Conservation (phyloP, 2,329 filamentous ascomycete genomes). For the Exophiala lecanii-corni region DNA sequence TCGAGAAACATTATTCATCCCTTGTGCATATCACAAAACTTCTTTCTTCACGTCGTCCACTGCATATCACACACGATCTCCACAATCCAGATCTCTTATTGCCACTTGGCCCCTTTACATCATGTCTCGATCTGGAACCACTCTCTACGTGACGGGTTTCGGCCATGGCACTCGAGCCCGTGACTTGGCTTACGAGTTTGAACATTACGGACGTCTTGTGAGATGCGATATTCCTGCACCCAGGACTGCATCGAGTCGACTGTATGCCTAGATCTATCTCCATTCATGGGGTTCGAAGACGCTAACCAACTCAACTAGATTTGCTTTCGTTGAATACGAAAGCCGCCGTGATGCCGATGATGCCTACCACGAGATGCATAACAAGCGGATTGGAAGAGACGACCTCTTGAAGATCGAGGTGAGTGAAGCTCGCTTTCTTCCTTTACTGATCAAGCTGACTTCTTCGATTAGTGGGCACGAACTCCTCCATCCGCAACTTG, state of each 20-base stretch:
- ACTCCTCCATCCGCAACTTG: conserved; percentile 97
- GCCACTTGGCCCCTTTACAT: conserved; percentile 11
- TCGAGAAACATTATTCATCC: no score
- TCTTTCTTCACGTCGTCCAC: no score
- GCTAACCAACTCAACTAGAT: conserved; percentile 49
- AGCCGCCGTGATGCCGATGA: conserved; percentile 97
- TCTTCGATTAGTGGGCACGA: conserved; percentile 73
- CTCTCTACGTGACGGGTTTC: conserved; percentile 98
- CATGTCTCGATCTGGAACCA: conserved; percentile 64
- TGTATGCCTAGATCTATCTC: conserved; percentile 62
- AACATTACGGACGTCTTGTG: conserved; percentile 98
- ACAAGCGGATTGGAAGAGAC: conserved; percentile 94
- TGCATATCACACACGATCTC: no score
- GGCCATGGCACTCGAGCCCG: conserved; percentile 97
- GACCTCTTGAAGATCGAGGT: conserved; percentile 98
- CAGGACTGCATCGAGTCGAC: conserved; percentile 84
- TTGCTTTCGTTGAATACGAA: conserved; percentile 99
- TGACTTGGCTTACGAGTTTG: conserved; percentile 99
- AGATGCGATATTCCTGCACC: conserved; percentile 98
- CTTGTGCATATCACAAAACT: no score
- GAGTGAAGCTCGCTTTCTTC: conserved; percentile 29
- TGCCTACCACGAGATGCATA: conserved; percentile 99
- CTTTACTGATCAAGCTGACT: neutral
- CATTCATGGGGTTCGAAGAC: conserved; percentile 22
- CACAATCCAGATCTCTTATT: no score